Evolutionary conservation across 805 yeast genomes (phyloP).

Genomic region (Schwanniomyces occidentalis): DNA sequence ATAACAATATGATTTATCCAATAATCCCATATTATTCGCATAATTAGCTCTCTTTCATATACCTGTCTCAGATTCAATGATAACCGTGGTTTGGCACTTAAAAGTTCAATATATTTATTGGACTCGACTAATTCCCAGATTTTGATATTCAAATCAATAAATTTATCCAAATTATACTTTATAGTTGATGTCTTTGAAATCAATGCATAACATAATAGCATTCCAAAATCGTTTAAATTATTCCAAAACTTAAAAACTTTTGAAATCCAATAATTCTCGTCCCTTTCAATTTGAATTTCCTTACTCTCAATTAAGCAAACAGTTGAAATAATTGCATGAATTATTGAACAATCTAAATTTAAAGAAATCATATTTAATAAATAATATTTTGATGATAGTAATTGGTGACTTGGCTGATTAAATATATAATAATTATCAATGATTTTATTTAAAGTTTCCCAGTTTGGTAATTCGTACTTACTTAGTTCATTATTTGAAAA

Average conservation of each 20-base stretch:
- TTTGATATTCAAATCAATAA: slow-evolving; percentile 14
- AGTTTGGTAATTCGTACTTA: slow-evolving; percentile 23
- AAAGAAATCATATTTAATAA: slow-evolving; percentile 21
- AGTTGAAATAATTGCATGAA: slow-evolving; percentile 26
- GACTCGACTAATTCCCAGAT: slow-evolving; percentile 19
- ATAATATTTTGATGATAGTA: slow-evolving; percentile 18
- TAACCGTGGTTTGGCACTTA: slow-evolving; percentile 2
- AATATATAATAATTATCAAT: slow-evolving; percentile 23
- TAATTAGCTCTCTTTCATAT: slow-evolving; percentile 21
- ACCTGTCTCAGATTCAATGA: slow-evolving; percentile 16
- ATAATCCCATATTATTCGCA: slow-evolving; percentile 25
- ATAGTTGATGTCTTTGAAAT: slow-evolving; percentile 14
- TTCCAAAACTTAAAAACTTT: slow-evolving; percentile 22
- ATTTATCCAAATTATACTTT: slow-evolving; percentile 9
- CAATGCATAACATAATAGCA: slow-evolving; percentile 22
- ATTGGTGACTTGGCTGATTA: slow-evolving; percentile 20
- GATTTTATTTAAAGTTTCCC: slow-evolving; percentile 16
- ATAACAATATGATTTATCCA: slow-evolving; percentile 15
- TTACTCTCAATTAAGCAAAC: slow-evolving; percentile 15
- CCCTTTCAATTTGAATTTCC: slow-evolving; percentile 5
- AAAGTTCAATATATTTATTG: slow-evolving; percentile 19
- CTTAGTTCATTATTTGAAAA: slow-evolving; percentile 15
- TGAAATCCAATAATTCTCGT: slow-evolving; percentile 23
- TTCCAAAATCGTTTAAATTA: slow-evolving; percentile 26
- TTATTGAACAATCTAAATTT: slow-evolving; percentile 20